Evolutionary conservation across 169 alveolate genomes (phyloP), one percentile per base, ranked within the genome.

Genomic region (Cryptosporidium felis): DNA sequence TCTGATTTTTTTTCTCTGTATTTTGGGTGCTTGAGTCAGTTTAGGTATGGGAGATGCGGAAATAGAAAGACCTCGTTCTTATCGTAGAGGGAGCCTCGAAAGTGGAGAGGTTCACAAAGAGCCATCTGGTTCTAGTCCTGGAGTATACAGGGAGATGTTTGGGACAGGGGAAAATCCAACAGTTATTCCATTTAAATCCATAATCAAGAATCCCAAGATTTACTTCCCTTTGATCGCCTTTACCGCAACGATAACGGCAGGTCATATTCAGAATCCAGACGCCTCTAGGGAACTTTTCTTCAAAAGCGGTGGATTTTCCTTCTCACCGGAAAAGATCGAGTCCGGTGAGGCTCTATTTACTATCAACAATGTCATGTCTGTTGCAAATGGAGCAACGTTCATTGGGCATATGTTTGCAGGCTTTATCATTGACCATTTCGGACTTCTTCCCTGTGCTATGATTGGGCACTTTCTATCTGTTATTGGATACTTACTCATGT

Each of bases 111-210:
- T 5, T 1, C n/a, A n/a, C n/a, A n/a, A n/a, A n/a, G 45, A 56
- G 10, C 32, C 41, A 12, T 26, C 8, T 8, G 63, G 42, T 3
- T 40, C 65, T 5, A 36, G 38, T 16, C 56, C 67, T 10, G 67
- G 85, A 16, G 51, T 74, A 0, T 74, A 38, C 40, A 56, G 41
- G 30, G 85, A 74, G n/a, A 49, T 74, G 65, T 74, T 74, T n/a
- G 85, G 85, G 12, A 74, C 85, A 30, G 38, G 9, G 14, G 85
- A 74, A 1, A 74, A 74, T 74, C 85, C 85, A 14, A 74, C 85
- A 0, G 85, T 74, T 3, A 74, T 74, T 53, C 85, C 85, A 1
- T 74, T 74, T 21, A 18, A 36, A n/a, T 74, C 85, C 8, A 74
- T 74, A 10, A 74, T 74, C 28, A 74, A 74, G 40, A 74, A 74